These are phyloP conservation scores for Helianthus tuberosus DNA, from an alignment of 129 eudicot species.

Conservation along the genomic window DNA sequence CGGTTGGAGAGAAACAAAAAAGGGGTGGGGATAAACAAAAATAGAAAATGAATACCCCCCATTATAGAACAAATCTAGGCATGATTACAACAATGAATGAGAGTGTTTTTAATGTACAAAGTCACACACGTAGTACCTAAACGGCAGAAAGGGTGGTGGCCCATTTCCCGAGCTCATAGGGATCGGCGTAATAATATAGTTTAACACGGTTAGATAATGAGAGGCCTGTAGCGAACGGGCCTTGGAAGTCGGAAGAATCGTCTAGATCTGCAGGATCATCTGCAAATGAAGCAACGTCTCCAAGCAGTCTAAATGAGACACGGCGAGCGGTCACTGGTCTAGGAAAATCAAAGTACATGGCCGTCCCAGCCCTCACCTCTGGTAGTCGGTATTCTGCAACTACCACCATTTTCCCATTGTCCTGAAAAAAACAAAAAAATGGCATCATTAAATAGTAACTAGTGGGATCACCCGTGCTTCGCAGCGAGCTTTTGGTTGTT, in stretches of 20 bases:
- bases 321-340: constrained; percentile 60
- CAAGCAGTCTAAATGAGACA: constrained; percentile 69
- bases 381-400: constrained; percentile 85
- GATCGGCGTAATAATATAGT: constrained; percentile 81
- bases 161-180: constrained; percentile 95
- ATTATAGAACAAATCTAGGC: constrained; percentile 2
- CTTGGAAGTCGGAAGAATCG: constrained; percentile 49
- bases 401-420: constrained; percentile 68
- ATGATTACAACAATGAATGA: constrained; percentile 40
- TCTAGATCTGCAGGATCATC: constrained; percentile 92
- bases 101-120: constrained; percentile 9
- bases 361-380: constrained; percentile 76
- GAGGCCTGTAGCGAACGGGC: constrained; percentile 67
- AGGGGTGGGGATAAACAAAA: background rate
- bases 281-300: constrained; percentile 77
- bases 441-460: background rate
- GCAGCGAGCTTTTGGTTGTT: too few species aligned
- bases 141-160: constrained; percentile 81
- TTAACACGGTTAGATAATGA: constrained; percentile 72
- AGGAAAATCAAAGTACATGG: constrained; percentile 94
- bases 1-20: background rate
- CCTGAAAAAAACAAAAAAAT: constrained; percentile 42
- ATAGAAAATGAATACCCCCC: background rate
- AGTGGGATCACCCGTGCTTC: too few species aligned
- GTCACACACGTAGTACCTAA: constrained; percentile 1